A percentile compares a stretch with the other conserved stretches of the same genome.
Conservation (phyloP, 257 asterid species). For the Leptodermis oblonga region DNA sequence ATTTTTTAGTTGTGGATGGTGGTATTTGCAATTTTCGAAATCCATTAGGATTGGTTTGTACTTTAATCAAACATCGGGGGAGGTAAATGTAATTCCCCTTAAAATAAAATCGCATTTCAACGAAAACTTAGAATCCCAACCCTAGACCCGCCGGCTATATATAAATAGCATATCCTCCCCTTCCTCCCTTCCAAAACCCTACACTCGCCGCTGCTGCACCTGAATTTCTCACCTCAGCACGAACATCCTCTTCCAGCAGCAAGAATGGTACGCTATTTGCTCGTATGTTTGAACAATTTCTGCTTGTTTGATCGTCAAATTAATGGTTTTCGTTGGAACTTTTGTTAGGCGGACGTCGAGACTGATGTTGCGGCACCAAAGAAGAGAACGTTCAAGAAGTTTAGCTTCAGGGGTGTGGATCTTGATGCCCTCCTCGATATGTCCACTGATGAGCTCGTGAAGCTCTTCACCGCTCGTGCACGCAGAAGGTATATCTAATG, state of each 20-base stretch:
- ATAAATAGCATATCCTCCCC: background rate
- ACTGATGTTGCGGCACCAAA: conserved; percentile 53
- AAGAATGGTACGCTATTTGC: background rate
- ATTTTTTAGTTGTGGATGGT: no score
- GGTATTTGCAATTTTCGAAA: no score
- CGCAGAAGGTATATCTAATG: conserved; percentile 49
- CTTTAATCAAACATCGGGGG: no score
- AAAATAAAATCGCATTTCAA: no score
- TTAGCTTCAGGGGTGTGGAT: conserved; percentile 83
- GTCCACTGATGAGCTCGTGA: conserved; percentile 83
- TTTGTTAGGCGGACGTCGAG: conserved; percentile 65
- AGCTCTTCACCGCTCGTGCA: conserved; percentile 66
- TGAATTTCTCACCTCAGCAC: background rate
- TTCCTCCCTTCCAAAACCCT: background rate
- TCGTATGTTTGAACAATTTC: background rate
- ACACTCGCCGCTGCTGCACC: background rate
- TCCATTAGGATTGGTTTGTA: no score
- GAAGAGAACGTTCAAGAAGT: conserved; percentile 90
- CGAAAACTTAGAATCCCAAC: no score
- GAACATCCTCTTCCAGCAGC: background rate
- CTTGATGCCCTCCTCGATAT: conserved; percentile 88
- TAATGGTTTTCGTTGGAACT: background rate
- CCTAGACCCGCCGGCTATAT: no score
- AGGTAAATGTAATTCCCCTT: no score
- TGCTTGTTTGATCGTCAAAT: background rate